Evolutionary conservation across 108 stramenopile genomes (phyloP), one percentile per base, ranked within the genome.

Genomic region (Skeletonema costatum): DNA sequence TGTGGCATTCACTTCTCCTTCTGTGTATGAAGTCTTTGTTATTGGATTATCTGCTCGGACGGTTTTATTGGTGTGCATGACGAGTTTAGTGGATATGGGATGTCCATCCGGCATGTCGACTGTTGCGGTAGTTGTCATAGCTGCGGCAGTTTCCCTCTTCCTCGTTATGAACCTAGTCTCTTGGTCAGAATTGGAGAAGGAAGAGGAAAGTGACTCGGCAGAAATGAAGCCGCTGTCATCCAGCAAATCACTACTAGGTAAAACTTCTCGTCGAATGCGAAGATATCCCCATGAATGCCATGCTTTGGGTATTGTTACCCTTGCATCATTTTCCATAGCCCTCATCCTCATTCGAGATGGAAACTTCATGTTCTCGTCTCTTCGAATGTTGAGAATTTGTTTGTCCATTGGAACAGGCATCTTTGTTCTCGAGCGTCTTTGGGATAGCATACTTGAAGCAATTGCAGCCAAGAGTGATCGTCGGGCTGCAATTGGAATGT

Each of bases 1-100:
- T 4, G 72, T 80, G 9, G 79, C 68, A 32, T 25, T 73, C 14
- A 64, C 79, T 8, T 80, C 79, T n/a, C 61, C 68, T 29, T 73
- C 79, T 19, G 50, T 70, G 11, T 62, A 21, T 64, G 79, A 80
- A 60, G 32, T 66, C 2, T 25, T 80, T 41, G 46, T 66, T 21
- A 39, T 80, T 19, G 25, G 68, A 4, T 66, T 62, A 14, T 80
- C 79, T 8, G 16, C 70, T 31, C 66, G 59, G 71, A 33, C 63
- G 36, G 42, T 60, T 32, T 17, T 59, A 10, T 64, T 58, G 5
- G 46, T 71, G 13, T 31, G 60, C 7, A 21, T 25, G 31, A 60
- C 67, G 31, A 48, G 46, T 29, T 33, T 25, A 2, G 2, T 29
- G 17, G 5, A 21, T 25, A 9, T 10, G 19, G 25, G 53, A 10